phyloP scores from a whole-genome alignment of 352 stramenopile species.

The Globisporangium takayamanum region DNA sequence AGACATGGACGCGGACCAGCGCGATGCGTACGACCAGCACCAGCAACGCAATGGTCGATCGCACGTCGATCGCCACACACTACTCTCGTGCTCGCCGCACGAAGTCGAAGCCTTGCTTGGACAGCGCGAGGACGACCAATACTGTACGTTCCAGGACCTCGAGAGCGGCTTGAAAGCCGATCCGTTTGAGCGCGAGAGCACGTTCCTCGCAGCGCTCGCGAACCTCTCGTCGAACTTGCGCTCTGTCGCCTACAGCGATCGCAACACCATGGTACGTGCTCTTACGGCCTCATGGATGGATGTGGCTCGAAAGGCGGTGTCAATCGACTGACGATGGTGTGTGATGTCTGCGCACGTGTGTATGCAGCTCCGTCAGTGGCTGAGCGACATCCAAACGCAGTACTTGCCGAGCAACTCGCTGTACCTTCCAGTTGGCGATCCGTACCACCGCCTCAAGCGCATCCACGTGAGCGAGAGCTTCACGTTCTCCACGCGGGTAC shows the following conservation, averaged over 20 bases:
- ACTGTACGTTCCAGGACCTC: conserved; percentile 56
- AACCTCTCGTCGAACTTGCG: conserved; percentile 73
- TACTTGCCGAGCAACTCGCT: conserved; percentile 75
- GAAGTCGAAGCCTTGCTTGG: conserved; percentile 51
- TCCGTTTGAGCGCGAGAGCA: conserved; percentile 63
- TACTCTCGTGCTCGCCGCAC: conserved; percentile 21
- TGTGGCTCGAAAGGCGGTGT: background rate
- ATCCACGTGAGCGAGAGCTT: conserved; percentile 79
- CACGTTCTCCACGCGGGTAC: conserved; percentile 68
- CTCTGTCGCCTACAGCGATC: conserved; percentile 41
- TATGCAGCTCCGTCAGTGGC: conserved; percentile 53
- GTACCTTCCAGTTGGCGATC: conserved; percentile 72
- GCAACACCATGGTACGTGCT: conserved; percentile 59
- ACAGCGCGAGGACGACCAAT: conserved; percentile 40
- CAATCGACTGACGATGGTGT: background rate
- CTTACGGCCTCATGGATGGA: background rate
- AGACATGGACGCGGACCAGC: conserved; percentile 9
- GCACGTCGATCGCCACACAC: conserved; percentile 15
- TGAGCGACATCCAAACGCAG: conserved; percentile 54
- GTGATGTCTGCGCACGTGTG: background rate
- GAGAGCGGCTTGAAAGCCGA: conserved; percentile 34
- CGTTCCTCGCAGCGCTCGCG: conserved; percentile 62
- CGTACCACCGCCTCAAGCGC: conserved; percentile 67
- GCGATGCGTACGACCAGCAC: conserved; percentile 15
- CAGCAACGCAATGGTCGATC: conserved; percentile 1